Conservation (phyloP, 768 basidiomycete species). For the Termitomyces sp. region DNA sequence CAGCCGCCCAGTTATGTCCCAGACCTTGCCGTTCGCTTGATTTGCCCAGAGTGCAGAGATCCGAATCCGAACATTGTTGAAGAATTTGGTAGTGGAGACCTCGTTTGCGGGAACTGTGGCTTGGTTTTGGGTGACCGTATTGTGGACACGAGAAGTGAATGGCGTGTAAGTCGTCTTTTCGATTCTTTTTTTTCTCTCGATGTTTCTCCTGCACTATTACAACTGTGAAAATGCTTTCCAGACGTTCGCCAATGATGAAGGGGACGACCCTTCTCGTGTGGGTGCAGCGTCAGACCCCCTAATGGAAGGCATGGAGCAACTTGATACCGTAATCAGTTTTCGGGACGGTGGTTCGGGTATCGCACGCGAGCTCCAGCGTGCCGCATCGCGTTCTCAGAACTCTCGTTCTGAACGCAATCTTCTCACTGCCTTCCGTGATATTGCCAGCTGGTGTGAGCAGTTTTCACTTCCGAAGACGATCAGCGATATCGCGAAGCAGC, state of each 20-base stretch:
- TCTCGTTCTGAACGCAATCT: conserved; percentile 83
- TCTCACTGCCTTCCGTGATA: conserved; percentile 84
- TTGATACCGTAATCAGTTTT: conserved; percentile 94
- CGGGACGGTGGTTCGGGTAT: conserved; percentile 92
- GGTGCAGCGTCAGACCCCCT: conserved; percentile 93
- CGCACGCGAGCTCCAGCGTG: conserved; percentile 87
- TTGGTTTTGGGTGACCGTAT: conserved; percentile 94
- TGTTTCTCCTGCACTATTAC: conserved; percentile 7
- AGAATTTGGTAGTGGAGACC: conserved; percentile 96
- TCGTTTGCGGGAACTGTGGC: conserved; percentile 92
- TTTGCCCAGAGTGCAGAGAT: conserved; percentile 94
- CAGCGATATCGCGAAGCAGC: conserved; percentile 92
- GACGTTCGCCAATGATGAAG: conserved; percentile 99
- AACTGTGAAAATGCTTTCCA: conserved; percentile 25
- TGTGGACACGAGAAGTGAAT: conserved; percentile 98
- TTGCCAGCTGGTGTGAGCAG: conserved; percentile 90
- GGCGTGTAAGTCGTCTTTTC: conserved; percentile 64
- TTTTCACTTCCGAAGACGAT: conserved; percentile 93
- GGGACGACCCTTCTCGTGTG: conserved; percentile 99
- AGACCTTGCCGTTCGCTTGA: conserved; percentile 81
- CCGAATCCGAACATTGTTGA: conserved; percentile 93
- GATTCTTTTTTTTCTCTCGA: conserved; percentile 7
- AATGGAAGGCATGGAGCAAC: conserved; percentile 90
- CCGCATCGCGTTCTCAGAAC: conserved; percentile 74
- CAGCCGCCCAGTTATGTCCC: conserved; percentile 65